phyloP scores from a whole-genome alignment of 306 rosid species.

The Gastrolobium villosum region DNA sequence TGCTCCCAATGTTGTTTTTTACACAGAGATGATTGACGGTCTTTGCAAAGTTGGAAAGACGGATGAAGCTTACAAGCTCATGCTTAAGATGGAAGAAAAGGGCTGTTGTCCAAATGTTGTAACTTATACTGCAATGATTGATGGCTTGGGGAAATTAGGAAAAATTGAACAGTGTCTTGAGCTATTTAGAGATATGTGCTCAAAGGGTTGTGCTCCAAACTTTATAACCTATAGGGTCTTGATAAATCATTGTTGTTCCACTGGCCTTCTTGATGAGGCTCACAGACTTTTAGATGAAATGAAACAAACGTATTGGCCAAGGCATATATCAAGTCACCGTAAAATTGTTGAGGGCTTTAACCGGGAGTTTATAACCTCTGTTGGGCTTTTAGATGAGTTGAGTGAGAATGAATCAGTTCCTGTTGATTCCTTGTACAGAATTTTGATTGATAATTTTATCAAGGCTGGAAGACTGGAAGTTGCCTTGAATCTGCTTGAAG shows the following conservation, averaged over 20 bases:
- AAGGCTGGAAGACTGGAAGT: conserved; percentile 81
- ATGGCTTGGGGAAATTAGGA: conserved; percentile 83
- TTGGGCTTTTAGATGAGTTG: conserved; percentile 76
- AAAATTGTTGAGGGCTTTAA: conserved; percentile 83
- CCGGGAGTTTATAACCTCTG: conserved; percentile 70
- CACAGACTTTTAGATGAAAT: conserved; percentile 80
- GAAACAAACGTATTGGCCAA: conserved; percentile 91
- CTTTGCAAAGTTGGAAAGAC: conserved; percentile 83
- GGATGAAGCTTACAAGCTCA: conserved; percentile 83
- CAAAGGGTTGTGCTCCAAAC: conserved; percentile 91
- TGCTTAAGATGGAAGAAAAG: conserved; percentile 89
- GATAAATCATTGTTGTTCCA: conserved; percentile 82
- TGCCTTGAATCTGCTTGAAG: conserved; percentile 74
- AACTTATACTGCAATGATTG: conserved; percentile 92
- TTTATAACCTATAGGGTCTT: conserved; percentile 81
- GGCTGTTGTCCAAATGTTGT: conserved; percentile 85
- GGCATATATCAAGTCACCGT: conserved; percentile 67
- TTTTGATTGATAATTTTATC: conserved; percentile 77
- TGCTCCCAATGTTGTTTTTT: conserved; percentile 85
- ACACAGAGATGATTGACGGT: conserved; percentile 91
- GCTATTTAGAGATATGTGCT: conserved; percentile 78
- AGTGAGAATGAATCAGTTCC: conserved; percentile 68
- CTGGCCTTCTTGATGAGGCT: conserved; percentile 81
- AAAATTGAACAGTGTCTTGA: conserved; percentile 75
- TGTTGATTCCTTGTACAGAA: conserved; percentile 61